Conservation (phyloP, 306 rosid genomes). For the Acacia acuminata region DNA sequence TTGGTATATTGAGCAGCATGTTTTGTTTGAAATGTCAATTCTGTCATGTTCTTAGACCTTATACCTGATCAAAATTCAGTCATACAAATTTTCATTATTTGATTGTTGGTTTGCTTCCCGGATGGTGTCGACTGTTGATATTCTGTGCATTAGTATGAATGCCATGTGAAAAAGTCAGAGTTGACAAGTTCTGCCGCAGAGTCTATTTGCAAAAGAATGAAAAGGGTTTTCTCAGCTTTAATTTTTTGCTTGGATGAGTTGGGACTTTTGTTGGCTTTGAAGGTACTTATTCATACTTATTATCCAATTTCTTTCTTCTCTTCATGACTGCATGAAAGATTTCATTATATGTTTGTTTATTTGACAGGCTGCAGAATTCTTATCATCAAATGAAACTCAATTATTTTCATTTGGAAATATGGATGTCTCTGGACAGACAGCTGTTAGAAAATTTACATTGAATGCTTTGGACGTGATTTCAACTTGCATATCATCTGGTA, state of each 20-base stretch:
- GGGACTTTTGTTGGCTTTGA: conserved; percentile 74
- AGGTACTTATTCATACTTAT: conserved; percentile 49
- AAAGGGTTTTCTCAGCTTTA: conserved; percentile 40
- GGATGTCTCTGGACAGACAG: conserved; percentile 47
- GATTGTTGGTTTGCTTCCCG: conserved; percentile 26
- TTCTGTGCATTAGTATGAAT: conserved; percentile 56
- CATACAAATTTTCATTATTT: background rate
- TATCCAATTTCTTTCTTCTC: conserved; percentile 20
- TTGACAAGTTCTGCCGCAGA: conserved; percentile 40
- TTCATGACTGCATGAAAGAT: conserved; percentile 25
- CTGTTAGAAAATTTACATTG: conserved; percentile 50
- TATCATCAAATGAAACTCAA: conserved; percentile 45
- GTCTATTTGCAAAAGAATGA: conserved; percentile 47
- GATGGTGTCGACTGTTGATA: conserved; percentile 36
- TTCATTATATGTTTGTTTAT: conserved; percentile 12
- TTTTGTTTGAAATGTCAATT: background rate
- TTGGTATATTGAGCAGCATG: background rate
- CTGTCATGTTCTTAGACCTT: conserved; percentile 9
- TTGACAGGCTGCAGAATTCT: conserved; percentile 71
- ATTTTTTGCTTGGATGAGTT: conserved; percentile 69
- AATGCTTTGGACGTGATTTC: conserved; percentile 43
- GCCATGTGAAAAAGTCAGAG: conserved; percentile 35
- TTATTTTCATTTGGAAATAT: conserved; percentile 45
- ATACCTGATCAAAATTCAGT: background rate
- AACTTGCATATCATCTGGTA: conserved; percentile 53